phyloP scores from a whole-genome alignment of 768 basidiomycete species.

The Hypholoma sublateritium region DNA sequence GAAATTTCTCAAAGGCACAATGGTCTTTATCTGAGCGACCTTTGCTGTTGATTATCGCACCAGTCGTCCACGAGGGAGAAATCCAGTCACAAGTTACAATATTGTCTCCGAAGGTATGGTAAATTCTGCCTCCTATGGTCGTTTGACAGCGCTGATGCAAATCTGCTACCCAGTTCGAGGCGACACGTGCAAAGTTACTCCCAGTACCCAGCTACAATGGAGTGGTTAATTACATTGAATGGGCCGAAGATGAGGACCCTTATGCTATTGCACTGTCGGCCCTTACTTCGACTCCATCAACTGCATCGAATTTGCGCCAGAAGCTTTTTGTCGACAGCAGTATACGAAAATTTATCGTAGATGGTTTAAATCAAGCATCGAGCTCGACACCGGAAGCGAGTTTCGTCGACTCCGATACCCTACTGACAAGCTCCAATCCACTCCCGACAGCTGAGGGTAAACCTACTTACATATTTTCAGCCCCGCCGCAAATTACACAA shows the following conservation, averaged over 20 bases:
- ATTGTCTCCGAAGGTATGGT: slow-evolving; percentile 58
- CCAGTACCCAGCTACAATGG: slow-evolving; percentile 44
- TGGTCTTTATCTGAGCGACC: slow-evolving; percentile 84
- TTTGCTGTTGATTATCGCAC: slow-evolving; percentile 64
- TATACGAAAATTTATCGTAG: slow-evolving; percentile 62
- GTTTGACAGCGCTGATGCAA: background rate
- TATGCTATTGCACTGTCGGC: slow-evolving; percentile 47
- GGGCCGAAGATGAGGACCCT: slow-evolving; percentile 71
- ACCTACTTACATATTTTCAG: slow-evolving; percentile 37
- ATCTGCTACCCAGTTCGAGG: slow-evolving; percentile 52
- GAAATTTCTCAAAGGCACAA: slow-evolving; percentile 58
- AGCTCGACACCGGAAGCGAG: background rate
- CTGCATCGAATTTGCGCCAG: slow-evolving; percentile 14
- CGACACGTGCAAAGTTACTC: slow-evolving; percentile 63
- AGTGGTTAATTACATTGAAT: slow-evolving; percentile 47
- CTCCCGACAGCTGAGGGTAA: slow-evolving; percentile 14
- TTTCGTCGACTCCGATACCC: background rate
- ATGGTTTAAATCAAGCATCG: slow-evolving; percentile 52
- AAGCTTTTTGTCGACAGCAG: slow-evolving; percentile 61
- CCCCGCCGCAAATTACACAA: slow-evolving; percentile 52
- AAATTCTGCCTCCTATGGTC: background rate
- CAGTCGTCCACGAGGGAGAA: slow-evolving; percentile 25
- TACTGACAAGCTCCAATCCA: slow-evolving; percentile 17
- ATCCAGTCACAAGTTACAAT: slow-evolving; percentile 50
- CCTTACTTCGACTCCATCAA: slow-evolving; percentile 7